phyloP scores from a whole-genome alignment of 2,329 filamentous ascomycete species.

The Macroventuria anomochaeta region DNA sequence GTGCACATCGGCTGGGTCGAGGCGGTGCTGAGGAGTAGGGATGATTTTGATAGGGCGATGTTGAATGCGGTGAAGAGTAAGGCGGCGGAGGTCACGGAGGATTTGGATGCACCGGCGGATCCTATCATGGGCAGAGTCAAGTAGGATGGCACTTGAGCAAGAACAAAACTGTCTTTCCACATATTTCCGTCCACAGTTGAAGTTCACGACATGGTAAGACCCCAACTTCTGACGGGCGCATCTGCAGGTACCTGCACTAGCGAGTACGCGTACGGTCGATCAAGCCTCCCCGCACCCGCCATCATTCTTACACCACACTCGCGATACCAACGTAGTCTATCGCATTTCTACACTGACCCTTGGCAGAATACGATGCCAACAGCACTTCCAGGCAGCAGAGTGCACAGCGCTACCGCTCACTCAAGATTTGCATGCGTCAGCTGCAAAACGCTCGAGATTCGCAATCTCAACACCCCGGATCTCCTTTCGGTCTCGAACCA shows the following conservation, averaged over 20 bases:
- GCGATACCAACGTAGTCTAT: neutral
- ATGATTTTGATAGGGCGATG: constrained; percentile 94
- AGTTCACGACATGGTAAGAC: no score
- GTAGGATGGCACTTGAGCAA: constrained; percentile 51
- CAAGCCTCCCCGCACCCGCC: neutral
- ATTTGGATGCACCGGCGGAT: constrained; percentile 70
- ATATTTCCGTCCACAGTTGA: no score
- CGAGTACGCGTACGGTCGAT: constrained; percentile 10
- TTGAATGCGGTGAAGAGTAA: constrained; percentile 84
- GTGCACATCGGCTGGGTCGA: constrained; percentile 96
- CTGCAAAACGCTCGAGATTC: neutral
- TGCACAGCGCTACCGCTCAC: neutral
- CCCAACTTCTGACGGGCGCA: no score
- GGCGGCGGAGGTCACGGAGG: constrained; percentile 83
- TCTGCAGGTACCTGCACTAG: constrained; percentile 15
- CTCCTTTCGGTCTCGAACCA: neutral
- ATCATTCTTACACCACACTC: neutral
- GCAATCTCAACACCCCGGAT: constrained; percentile 8
- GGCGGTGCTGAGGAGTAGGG: constrained; percentile 80
- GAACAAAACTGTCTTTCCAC: no score
- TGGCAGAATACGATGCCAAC: no score
- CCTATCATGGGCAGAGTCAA: constrained; percentile 96
- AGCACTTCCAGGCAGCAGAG: neutral
- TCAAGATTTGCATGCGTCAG: neutral
- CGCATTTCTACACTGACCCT: neutral